These are phyloP conservation scores for Fusarium sp. DNA, from an alignment of 2,329 filamentous ascomycete genomes.

Conservation along the genomic window DNA sequence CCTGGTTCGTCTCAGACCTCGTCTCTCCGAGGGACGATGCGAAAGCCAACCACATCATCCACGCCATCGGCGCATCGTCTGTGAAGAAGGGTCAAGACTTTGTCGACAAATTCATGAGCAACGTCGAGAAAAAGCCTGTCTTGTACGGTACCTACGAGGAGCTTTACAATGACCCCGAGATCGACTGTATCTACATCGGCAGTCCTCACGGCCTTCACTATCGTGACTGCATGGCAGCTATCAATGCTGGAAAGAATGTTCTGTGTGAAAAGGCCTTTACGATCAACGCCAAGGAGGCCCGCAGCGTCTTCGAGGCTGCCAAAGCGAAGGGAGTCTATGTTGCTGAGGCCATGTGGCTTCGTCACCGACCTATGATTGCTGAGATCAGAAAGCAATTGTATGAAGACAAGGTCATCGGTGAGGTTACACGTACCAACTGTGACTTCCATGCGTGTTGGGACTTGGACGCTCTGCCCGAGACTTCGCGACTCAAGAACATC, in stretches of 20 bases:
- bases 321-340: slow-evolving; percentile 50
- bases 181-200: slow-evolving; percentile 53
- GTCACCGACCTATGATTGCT: slow-evolving; percentile 50
- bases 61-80: neutral
- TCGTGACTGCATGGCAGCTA: slow-evolving; percentile 50
- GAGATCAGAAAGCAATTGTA: slow-evolving; percentile 48
- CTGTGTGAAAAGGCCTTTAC: slow-evolving; percentile 54
- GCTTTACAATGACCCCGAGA: slow-evolving; percentile 48
- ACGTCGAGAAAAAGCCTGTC: neutral
- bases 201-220: slow-evolving; percentile 53
- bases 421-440: neutral
- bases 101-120: neutral
- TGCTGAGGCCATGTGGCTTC: slow-evolving; percentile 54
- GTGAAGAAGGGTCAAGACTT: neutral
- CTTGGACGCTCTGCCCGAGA: neutral
- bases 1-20: slow-evolving; percentile 1
- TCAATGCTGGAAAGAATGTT: slow-evolving; percentile 52
- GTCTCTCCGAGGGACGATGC: neutral
- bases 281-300: slow-evolving; percentile 43
- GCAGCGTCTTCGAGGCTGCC: slow-evolving; percentile 45
- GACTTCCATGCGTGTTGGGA: neutral
- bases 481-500: neutral
- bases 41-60: neutral
- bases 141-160: slow-evolving; percentile 45
- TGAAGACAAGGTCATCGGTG: slow-evolving; percentile 56